phyloP scores from a whole-genome alignment of 768 basidiomycete species.

The Rhodotorula sphaerocarpa region DNA sequence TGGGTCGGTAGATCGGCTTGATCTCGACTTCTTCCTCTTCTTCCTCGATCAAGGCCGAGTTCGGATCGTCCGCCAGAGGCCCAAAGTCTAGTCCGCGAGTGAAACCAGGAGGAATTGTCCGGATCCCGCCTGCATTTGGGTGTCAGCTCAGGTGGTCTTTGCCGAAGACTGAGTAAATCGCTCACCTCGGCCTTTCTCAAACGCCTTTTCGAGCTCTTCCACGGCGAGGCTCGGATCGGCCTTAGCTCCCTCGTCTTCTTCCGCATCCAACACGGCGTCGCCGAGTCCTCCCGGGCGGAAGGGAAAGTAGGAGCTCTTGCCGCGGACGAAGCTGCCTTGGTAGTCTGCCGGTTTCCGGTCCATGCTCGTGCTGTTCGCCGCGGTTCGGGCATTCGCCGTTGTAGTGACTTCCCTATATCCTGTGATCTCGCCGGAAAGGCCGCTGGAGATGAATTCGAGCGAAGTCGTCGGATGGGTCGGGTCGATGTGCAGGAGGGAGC shows the following conservation, averaged over 20 bases:
- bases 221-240: conserved; percentile 6
- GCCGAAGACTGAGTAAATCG: not conserved
- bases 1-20: conserved; percentile 35
- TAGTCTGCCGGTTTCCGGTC: conserved; percentile 72
- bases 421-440: conserved; percentile 68
- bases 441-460: conserved; percentile 64
- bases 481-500: conserved; percentile 57
- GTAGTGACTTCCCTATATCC: conserved; percentile 66
- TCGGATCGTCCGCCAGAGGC: conserved; percentile 40
- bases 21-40: conserved; percentile 40
- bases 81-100: conserved; percentile 64
- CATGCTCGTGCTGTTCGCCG: conserved; percentile 74
- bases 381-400: conserved; percentile 50
- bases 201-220: conserved; percentile 40
- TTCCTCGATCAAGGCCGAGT: conserved; percentile 40
- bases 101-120: conserved; percentile 73
- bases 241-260: conserved; percentile 45
- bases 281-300: conserved; percentile 92
- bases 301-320: conserved; percentile 85
- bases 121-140: conserved; percentile 43
- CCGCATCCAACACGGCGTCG: conserved; percentile 48
- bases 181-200: conserved; percentile 35
- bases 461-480: conserved; percentile 69
- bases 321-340: conserved; percentile 70
- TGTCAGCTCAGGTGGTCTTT: not conserved